Evolutionary conservation across 1,284 basidiomycete genomes (phyloP).

Genomic region (Pisolithus thermaeus): DNA sequence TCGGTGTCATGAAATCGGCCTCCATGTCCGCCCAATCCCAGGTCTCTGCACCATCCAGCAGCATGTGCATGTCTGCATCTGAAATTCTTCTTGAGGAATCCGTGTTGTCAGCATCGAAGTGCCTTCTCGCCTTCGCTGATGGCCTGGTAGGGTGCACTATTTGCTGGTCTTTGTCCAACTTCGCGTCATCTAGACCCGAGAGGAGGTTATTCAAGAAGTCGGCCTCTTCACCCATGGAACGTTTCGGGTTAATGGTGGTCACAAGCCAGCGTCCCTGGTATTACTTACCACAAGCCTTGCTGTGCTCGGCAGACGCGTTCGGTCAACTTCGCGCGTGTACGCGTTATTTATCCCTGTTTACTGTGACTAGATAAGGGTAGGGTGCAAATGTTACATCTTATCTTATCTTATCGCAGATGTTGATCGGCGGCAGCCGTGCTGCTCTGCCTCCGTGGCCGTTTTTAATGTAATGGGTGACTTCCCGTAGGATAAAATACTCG

Average conservation of each 20-base stretch:
- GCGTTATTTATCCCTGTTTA: no score
- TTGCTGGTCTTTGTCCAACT: constrained; percentile 21
- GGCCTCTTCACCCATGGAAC: constrained; percentile 32
- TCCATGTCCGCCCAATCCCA: constrained; percentile 49
- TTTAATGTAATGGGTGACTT: not conserved
- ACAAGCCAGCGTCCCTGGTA: not conserved
- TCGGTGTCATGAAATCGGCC: constrained; percentile 33
- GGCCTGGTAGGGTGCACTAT: constrained; percentile 1
- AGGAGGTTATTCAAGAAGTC: constrained; percentile 45
- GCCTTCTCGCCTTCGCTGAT: constrained; percentile 7
- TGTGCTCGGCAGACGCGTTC: no score
- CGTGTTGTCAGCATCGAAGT: constrained; percentile 3
- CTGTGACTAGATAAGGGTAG: no score
- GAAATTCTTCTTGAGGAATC: constrained; percentile 7
- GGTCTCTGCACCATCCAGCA: constrained; percentile 49
- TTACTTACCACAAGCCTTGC: no score
- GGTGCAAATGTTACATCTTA: no score
- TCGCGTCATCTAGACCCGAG: constrained; percentile 36
- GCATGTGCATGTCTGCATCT: constrained; percentile 33
- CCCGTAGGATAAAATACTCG: not conserved
- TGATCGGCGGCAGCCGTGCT: no score
- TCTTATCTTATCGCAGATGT: no score
- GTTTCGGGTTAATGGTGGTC: constrained; percentile 4
- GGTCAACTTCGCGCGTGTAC: no score
- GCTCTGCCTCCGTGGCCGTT: no score